Evolutionary conservation across 306 rosid species (phyloP), one percentile per base, ranked within the genome.

Genomic region (Rubus parviflorus): DNA sequence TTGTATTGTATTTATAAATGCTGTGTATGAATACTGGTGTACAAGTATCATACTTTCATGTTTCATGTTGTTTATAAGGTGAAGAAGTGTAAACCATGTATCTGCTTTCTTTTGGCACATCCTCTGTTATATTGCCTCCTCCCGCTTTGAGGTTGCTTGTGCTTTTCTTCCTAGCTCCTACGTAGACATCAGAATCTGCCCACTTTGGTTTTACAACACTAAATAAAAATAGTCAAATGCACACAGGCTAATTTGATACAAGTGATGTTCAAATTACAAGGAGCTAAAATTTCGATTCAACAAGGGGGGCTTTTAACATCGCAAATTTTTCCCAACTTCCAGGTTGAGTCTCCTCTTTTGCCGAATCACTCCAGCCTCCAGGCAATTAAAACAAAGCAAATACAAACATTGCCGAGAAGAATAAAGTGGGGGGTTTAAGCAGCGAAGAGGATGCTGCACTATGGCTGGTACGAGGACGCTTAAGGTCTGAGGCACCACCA

Each of bases 401-500:
- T 22, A 80, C 64, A 41, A 90, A 47, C 68, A 70, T 79, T 0
- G 54, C 78, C 35, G 68, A 37, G 76, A 87, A 60, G 47, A 81
- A 62, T 13, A 82, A 79, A 46, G 74, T 35, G 6, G 85, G 68
- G 4, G 83, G 45, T 53, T 82, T 79, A 41, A 53, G 22, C 15
- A 81, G 79, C 16, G 67, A 2, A 14, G 87, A 66, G 73, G 25
- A 67, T 65, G 85, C 72, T 25, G 76, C 60, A 54, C 6, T 76
- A n/a, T 11, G 30, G 3, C 42, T 37, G 22, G 3, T 2, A 17
- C 10, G 76, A 30, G 85, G 87, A 80, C 17, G 88, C 62, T 46
- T 81, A 30, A 69, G 4, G 82, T 78, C 82, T 51, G 62, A 75
- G 45, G 89, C 78, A 56, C 81, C 85, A 47, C 87, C 85, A 45